These are phyloP conservation scores for Litsea cubeba DNA, from an alignment of 164 flowering plant species.

Conservation along the genomic window DNA sequence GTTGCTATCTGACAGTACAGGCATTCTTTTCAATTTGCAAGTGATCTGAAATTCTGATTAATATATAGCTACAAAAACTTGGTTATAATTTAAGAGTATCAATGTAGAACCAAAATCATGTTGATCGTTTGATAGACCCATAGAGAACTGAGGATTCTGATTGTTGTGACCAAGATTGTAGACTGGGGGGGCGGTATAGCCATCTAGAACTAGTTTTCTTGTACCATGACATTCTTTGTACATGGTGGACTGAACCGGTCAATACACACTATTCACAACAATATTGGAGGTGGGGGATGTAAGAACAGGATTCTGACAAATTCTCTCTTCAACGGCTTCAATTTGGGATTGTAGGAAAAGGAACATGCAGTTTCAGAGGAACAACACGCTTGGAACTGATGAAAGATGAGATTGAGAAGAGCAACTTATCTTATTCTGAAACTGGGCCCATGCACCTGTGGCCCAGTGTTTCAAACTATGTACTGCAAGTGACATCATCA, in stretches of 20 bases:
- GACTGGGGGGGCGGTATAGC: background rate
- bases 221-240: too few relatives aligned
- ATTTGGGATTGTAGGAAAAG: slow-evolving; percentile 29
- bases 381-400: slow-evolving; percentile 61
- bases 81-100: too few relatives aligned
- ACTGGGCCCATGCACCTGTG: slow-evolving; percentile 68
- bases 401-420: slow-evolving; percentile 44
- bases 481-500: slow-evolving; percentile 47
- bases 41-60: too few relatives aligned
- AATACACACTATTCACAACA: too few relatives aligned
- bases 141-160: background rate
- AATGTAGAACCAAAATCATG: too few relatives aligned
- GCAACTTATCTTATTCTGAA: slow-evolving; percentile 40
- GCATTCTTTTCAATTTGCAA: too few relatives aligned
- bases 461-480: slow-evolving; percentile 92
- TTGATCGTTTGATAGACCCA: too few relatives aligned
- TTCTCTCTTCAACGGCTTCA: background rate
- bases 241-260: too few relatives aligned
- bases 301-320: too few relatives aligned
- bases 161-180: background rate
- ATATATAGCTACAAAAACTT: too few relatives aligned
- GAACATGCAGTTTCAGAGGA: slow-evolving; percentile 57
- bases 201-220: too few relatives aligned
- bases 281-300: background rate
- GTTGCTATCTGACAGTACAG: too few relatives aligned